A percentile compares a stretch with the other conserved stretches of the same genome.
phyloP scores from a whole-genome alignment of 805 yeast species.

The Yamadazyma sp. region DNA sequence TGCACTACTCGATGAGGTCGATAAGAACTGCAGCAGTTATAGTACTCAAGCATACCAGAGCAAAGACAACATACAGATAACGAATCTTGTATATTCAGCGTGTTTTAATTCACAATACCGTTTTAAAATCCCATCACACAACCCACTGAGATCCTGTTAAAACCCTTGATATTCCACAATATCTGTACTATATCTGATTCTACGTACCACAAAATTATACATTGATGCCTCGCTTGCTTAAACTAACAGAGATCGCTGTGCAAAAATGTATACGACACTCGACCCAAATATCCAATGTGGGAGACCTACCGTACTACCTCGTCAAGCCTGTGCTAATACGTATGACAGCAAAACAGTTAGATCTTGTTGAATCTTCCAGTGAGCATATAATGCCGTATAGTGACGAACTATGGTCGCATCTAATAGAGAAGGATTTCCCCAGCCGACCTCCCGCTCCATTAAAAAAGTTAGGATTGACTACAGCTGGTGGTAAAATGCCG shows the following conservation, averaged over 20 bases:
- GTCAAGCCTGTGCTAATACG: constrained; percentile 46
- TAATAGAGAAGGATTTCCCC: constrained; percentile 49
- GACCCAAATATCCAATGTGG: constrained; percentile 23
- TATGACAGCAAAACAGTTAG: constrained; percentile 46
- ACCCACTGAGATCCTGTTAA: too few relatives aligned
- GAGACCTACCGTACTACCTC: constrained; percentile 43
- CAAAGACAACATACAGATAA: too few relatives aligned
- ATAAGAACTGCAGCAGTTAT: too few relatives aligned
- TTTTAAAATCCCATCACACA: too few relatives aligned
- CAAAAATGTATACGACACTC: constrained; percentile 21
- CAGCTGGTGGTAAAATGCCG: constrained; percentile 23
- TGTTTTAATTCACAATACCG: too few relatives aligned
- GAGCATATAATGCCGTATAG: constrained; percentile 42
- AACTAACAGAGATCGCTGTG: constrained; percentile 13
- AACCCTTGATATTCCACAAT: too few relatives aligned
- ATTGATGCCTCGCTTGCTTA: constrained; percentile 1
- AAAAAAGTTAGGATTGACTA: background rate
- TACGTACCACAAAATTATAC: too few relatives aligned
- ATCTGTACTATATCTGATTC: too few relatives aligned
- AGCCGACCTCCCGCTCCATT: constrained; percentile 34
- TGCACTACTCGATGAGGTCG: too few relatives aligned
- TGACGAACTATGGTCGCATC: constrained; percentile 47
- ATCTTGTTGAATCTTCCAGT: constrained; percentile 39
- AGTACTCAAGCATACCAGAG: too few relatives aligned
- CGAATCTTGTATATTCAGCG: too few relatives aligned